phyloP scores from a whole-genome alignment of 352 stramenopile genomes.

The Globisporangium emineosum region DNA sequence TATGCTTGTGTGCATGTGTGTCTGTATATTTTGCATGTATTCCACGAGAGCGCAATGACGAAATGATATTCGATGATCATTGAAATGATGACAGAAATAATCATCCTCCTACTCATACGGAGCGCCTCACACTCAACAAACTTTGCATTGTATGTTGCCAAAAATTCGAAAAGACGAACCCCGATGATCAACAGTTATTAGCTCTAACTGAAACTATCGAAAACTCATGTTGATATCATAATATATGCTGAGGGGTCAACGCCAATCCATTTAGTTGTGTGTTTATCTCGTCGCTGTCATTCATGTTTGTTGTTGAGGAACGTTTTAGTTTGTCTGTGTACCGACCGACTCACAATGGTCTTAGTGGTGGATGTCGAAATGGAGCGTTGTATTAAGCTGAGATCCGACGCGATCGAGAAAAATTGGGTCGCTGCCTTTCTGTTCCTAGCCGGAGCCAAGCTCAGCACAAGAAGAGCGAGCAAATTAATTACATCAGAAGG shows the following conservation, averaged over 20 bases:
- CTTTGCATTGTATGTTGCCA: background rate
- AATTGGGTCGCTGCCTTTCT: background rate
- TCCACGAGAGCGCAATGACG: constrained; percentile 37
- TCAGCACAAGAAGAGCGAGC: too few species aligned
- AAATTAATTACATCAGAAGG: too few species aligned
- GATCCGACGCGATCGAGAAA: background rate
- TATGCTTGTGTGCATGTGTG: constrained; percentile 6
- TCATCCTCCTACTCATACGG: constrained; percentile 78
- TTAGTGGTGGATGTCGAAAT: too few species aligned
- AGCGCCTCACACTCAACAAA: constrained; percentile 26
- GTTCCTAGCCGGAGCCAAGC: too few species aligned
- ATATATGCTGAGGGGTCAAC: constrained; percentile 42
- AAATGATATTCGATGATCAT: constrained; percentile 31
- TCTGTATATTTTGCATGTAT: constrained; percentile 10
- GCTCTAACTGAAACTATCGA: constrained; percentile 88
- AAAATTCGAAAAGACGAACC: constrained; percentile 13
- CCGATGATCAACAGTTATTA: constrained; percentile 88
- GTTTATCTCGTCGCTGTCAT: too few species aligned
- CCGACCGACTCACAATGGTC: too few species aligned
- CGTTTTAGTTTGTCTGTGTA: too few species aligned
- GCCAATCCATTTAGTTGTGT: too few species aligned
- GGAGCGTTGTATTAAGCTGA: too few species aligned
- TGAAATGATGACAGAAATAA: constrained; percentile 32
- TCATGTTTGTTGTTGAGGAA: too few species aligned
- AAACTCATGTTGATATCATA: constrained; percentile 38